phyloP scores from a whole-genome alignment of 257 asterid species.

The Fraxinus cuspidata region DNA sequence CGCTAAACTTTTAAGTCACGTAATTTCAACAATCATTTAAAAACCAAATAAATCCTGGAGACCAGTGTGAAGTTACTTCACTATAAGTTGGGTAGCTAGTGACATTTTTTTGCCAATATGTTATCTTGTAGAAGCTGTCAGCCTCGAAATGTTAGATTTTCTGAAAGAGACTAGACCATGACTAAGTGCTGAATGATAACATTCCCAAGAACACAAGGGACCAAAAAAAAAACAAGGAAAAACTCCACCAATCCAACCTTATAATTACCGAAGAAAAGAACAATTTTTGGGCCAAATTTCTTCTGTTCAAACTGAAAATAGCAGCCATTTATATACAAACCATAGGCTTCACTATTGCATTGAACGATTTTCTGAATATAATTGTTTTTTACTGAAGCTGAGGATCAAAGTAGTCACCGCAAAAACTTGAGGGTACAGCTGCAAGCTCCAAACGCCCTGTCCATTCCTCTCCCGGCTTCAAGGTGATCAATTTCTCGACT shows the following conservation, averaged over 20 bases:
- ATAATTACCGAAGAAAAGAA: not conserved
- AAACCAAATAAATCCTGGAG: not conserved
- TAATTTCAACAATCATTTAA: not conserved
- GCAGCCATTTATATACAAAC: not conserved
- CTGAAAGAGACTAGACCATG: not conserved
- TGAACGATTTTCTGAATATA: not conserved
- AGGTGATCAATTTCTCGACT: slow-evolving; percentile 62
- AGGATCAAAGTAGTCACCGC: slow-evolving; percentile 52
- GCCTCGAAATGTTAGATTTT: not conserved
- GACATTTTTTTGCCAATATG: not conserved
- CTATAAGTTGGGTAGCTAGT: not conserved
- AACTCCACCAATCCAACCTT: not conserved
- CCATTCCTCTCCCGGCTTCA: slow-evolving; percentile 93
- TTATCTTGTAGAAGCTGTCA: no score
- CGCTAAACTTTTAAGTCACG: not conserved
- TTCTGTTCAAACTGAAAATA: slow-evolving; percentile 45
- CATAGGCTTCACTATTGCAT: slow-evolving; percentile 3
- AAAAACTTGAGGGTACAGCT: slow-evolving; percentile 77
- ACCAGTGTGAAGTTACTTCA: no score
- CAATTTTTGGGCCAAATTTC: not conserved
- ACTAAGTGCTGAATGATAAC: not conserved
- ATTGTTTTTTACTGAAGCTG: slow-evolving; percentile 10
- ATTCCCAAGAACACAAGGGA: slow-evolving; percentile 5
- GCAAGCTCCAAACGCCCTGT: slow-evolving; percentile 68
- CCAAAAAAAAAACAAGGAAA: slow-evolving; percentile 39